Percentiles rank a stretch among this genome's conserved stretches.
Conservation (phyloP, 2,329 filamentous ascomycete genomes). For the Rhinocladiella similis region DNA sequence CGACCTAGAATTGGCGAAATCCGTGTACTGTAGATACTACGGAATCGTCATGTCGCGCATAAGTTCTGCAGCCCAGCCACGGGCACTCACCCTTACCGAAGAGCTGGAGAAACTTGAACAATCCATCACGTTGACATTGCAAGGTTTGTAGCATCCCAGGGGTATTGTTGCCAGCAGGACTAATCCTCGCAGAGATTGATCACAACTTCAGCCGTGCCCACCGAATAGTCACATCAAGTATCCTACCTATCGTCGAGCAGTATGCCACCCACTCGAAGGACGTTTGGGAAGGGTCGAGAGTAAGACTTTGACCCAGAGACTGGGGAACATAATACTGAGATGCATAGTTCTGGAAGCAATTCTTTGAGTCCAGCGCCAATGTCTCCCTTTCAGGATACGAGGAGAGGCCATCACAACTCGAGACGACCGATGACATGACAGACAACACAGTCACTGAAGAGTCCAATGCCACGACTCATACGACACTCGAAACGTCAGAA, state of each 20-base stretch:
- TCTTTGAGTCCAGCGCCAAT: slow-evolving; percentile 97
- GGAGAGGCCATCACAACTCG: slow-evolving; percentile 66
- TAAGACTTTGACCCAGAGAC: slow-evolving; percentile 36
- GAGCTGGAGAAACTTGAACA: slow-evolving; percentile 96
- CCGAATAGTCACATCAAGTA: slow-evolving; percentile 90
- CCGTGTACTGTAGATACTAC: no score
- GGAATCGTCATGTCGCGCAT: slow-evolving; percentile 27
- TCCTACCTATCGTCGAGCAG: slow-evolving; percentile 89
- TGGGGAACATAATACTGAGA: neutral
- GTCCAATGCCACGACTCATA: slow-evolving; percentile 55
- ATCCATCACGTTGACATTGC: slow-evolving; percentile 91
- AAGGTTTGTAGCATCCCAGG: slow-evolving; percentile 58
- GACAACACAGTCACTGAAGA: slow-evolving; percentile 56
- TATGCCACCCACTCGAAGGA: slow-evolving; percentile 91
- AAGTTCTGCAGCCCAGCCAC: slow-evolving; percentile 30
- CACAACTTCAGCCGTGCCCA: slow-evolving; percentile 97
- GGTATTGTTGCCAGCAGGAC: neutral
- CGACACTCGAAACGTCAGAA: slow-evolving; percentile 42
- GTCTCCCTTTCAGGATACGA: slow-evolving; percentile 95
- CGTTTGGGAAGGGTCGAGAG: slow-evolving; percentile 97
- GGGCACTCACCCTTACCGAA: slow-evolving; percentile 78
- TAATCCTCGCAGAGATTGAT: slow-evolving; percentile 74
- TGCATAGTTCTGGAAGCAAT: slow-evolving; percentile 97
- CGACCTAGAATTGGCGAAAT: no score
- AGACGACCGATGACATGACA: slow-evolving; percentile 49